Conservation (phyloP, 2,329 filamentous ascomycete genomes). For the Tetracladium maxilliforme region DNA sequence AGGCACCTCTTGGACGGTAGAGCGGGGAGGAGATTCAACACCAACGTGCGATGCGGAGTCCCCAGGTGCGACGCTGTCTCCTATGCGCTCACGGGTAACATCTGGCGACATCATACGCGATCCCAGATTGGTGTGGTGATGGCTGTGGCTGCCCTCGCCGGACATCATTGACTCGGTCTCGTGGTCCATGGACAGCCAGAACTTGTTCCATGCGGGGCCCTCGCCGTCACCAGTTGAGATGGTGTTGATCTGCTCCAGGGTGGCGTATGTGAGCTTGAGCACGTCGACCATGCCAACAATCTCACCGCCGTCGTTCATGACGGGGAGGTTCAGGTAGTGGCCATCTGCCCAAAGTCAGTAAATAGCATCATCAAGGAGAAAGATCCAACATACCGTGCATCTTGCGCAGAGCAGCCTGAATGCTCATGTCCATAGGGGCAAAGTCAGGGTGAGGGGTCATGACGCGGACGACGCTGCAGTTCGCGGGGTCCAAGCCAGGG, state of each 20-base stretch:
- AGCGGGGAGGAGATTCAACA: constrained; percentile 60
- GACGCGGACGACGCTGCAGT: constrained; percentile 93
- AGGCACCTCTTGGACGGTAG: constrained; percentile 38
- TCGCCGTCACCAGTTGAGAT: constrained; percentile 83
- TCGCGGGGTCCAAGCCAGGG: constrained; percentile 82
- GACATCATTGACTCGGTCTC: constrained; percentile 96
- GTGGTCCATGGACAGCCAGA: constrained; percentile 86
- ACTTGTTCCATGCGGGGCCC: constrained; percentile 98
- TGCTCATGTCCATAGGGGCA: constrained; percentile 97
- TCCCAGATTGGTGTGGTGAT: constrained; percentile 49
- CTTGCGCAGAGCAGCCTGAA: constrained; percentile 92
- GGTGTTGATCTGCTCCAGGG: constrained; percentile 92
- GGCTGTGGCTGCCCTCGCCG: constrained; percentile 70
- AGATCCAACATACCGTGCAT: constrained; percentile 76
- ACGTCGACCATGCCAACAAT: constrained; percentile 99
- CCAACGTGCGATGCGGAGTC: constrained; percentile 93
- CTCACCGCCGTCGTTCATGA: constrained; percentile 94
- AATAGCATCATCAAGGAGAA: constrained; percentile 4
- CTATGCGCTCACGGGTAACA: constrained; percentile 50
- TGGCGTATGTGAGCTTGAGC: constrained; percentile 94
- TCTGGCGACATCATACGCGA: constrained; percentile 77
- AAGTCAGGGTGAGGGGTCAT: constrained; percentile 99
- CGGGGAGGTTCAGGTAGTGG: constrained; percentile 92
- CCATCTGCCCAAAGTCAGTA: constrained; percentile 47
- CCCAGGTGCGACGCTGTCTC: constrained; percentile 68